phyloP scores from a whole-genome alignment of 2,329 filamentous ascomycete genomes.

The Aspergillus fischeri region DNA sequence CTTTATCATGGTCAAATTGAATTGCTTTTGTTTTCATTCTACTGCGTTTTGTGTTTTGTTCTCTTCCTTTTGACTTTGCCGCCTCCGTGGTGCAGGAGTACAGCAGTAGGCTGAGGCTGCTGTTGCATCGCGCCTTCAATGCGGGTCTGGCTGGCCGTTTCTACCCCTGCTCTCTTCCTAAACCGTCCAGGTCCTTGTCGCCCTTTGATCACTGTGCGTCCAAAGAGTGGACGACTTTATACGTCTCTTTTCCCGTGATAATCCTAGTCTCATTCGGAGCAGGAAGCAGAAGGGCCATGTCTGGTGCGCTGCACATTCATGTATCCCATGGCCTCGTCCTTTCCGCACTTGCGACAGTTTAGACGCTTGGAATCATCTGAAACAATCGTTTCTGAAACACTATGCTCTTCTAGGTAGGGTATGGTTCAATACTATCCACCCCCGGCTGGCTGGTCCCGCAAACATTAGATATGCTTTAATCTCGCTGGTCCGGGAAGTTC shows the following conservation, averaged over 20 bases:
- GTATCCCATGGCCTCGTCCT: slow-evolving; percentile 7
- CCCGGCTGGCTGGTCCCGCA: slow-evolving; percentile 16
- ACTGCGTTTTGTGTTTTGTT: slow-evolving; percentile 2
- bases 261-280: slow-evolving; percentile 11
- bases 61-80: slow-evolving; percentile 4
- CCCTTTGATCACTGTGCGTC: slow-evolving; percentile 14
- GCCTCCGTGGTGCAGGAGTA: slow-evolving; percentile 15
- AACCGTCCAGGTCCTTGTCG: slow-evolving; percentile 12
- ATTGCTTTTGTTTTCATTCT: neutral
- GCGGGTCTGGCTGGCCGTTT: slow-evolving; percentile 5
- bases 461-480: slow-evolving; percentile 14
- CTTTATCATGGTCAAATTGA: slow-evolving; percentile 1
- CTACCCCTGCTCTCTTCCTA: slow-evolving; percentile 10
- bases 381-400: slow-evolving; percentile 24
- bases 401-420: slow-evolving; percentile 18
- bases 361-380: slow-evolving; percentile 22
- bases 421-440: slow-evolving; percentile 13
- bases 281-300: slow-evolving; percentile 3
- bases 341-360: slow-evolving; percentile 7
- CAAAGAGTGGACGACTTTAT: slow-evolving; percentile 7
- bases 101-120: slow-evolving; percentile 21
- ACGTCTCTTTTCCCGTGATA: slow-evolving; percentile 6
- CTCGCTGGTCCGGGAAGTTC: slow-evolving; percentile 11
- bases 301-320: slow-evolving; percentile 11
- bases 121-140: slow-evolving; percentile 18